Percentiles rank a stretch among this genome's conserved stretches.
phyloP scores from a whole-genome alignment of 2,329 filamentous ascomycete genomes.

The Ceratocystis variospora region DNA sequence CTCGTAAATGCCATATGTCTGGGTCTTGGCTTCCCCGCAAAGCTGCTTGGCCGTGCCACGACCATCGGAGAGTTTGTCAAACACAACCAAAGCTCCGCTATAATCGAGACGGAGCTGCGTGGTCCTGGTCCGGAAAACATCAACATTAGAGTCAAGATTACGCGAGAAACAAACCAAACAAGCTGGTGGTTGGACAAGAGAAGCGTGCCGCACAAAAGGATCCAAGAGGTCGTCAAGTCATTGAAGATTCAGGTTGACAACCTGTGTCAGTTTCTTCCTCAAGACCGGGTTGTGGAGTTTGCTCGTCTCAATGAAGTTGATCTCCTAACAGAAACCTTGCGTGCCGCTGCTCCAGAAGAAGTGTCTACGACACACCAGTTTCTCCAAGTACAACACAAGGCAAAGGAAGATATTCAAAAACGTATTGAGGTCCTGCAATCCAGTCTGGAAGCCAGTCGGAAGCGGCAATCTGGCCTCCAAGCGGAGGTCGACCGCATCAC shows the following conservation, averaged over 20 bases:
- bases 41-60: conserved; percentile 73
- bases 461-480: conserved; percentile 58
- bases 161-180: conserved; percentile 65
- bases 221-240: conserved; percentile 52
- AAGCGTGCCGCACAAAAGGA: conserved; percentile 44
- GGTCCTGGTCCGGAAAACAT: conserved; percentile 50
- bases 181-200: conserved; percentile 66
- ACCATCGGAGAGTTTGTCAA: conserved; percentile 86
- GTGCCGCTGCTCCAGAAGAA: conserved; percentile 69
- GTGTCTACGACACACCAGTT: conserved; percentile 67
- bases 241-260: conserved; percentile 95
- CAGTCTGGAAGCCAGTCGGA: conserved; percentile 46
- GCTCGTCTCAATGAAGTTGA: conserved; percentile 70
- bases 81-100: conserved; percentile 62
- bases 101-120: conserved; percentile 82
- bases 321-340: conserved; percentile 70
- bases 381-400: conserved; percentile 55
- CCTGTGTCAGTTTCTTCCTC: conserved; percentile 88
- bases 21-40: conserved; percentile 71
- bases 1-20: conserved; percentile 93
- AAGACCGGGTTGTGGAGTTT: conserved; percentile 92
- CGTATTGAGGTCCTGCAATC: conserved; percentile 32
- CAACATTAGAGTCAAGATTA: conserved; percentile 62
- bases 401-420: conserved; percentile 43
- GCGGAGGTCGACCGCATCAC: conserved; percentile 71